A percentile compares a stretch with the other conserved stretches of the same genome.
phyloP scores from a whole-genome alignment of 2,329 filamentous ascomycete genomes.

The Alternaria gaisen region DNA sequence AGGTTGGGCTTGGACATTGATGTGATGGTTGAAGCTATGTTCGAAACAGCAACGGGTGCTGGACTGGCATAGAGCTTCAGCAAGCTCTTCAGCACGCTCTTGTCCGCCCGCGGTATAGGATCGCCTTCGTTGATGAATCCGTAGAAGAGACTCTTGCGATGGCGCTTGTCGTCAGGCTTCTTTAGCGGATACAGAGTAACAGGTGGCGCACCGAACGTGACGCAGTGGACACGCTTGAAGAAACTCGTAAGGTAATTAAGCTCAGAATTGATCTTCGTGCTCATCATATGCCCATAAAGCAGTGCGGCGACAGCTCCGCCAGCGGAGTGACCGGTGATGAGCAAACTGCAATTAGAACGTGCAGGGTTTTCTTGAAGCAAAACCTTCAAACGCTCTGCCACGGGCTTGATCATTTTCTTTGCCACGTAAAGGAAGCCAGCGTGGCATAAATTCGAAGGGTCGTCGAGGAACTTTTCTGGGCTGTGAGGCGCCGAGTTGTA shows the following conservation, averaged over 20 bases:
- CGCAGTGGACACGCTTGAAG: constrained; percentile 83
- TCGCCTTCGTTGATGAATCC: constrained; percentile 88
- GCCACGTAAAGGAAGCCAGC: constrained; percentile 81
- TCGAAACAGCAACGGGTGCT: constrained; percentile 52
- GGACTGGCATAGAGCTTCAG: constrained; percentile 74
- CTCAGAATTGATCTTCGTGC: constrained; percentile 69
- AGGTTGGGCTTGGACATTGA: constrained; percentile 40
- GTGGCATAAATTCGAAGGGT: constrained; percentile 79
- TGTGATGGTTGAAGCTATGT: constrained; percentile 26
- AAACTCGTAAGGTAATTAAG: constrained; percentile 72
- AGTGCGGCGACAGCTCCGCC: constrained; percentile 84
- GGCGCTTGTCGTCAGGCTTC: constrained; percentile 59
- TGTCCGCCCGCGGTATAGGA: constrained; percentile 79
- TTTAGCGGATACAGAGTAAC: constrained; percentile 74
- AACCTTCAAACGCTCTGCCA: constrained; percentile 73
- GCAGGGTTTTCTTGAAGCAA: constrained; percentile 76
- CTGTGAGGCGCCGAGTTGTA: constrained; percentile 73
- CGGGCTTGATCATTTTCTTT: constrained; percentile 75
- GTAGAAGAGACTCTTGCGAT: constrained; percentile 76
- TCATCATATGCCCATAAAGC: constrained; percentile 83
- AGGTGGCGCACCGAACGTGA: constrained; percentile 86
- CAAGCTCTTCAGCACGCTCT: constrained; percentile 75
- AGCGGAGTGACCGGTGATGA: constrained; percentile 87
- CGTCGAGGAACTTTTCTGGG: constrained; percentile 77
- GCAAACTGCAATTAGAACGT: constrained; percentile 70